These are phyloP conservation scores for Aspergillus melleus DNA, from an alignment of 2,329 filamentous ascomycete species.

Conservation along the genomic window DNA sequence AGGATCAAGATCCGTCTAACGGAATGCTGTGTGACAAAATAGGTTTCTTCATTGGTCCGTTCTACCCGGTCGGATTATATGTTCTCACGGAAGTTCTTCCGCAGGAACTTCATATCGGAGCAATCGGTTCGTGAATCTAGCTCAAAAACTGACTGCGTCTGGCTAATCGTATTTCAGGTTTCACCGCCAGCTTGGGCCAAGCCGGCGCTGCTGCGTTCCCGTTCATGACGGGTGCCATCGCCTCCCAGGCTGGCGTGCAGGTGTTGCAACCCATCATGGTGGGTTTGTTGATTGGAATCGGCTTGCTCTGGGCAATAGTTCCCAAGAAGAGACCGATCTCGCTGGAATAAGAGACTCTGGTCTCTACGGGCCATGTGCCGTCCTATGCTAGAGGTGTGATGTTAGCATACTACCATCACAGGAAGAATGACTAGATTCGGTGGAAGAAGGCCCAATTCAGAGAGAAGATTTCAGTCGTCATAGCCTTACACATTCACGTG, in stretches of 20 bases:
- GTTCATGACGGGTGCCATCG: constrained; percentile 25
- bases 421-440: background rate
- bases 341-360: constrained; percentile 1
- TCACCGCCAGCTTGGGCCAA: constrained; percentile 24
- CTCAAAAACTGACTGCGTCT: background rate
- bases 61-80: constrained; percentile 26
- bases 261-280: constrained; percentile 28
- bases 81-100: constrained; percentile 24
- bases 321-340: constrained; percentile 14
- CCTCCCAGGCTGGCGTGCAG: constrained; percentile 23
- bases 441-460: constrained; percentile 28
- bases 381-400: background rate
- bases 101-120: constrained; percentile 23
- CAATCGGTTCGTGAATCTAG: constrained; percentile 19
- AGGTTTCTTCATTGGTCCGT: constrained; percentile 30
- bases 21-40: background rate
- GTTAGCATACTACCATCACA: background rate
- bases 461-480: constrained; percentile 51
- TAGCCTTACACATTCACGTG: constrained; percentile 38
- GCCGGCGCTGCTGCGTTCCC: constrained; percentile 26
- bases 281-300: constrained; percentile 21
- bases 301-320: constrained; percentile 23
- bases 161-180: constrained; percentile 12
- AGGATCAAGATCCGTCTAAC: background rate
- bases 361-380: background rate